Conservation (phyloP, 176 grass and related monocot genomes). For the Aegilops bicornis region DNA sequence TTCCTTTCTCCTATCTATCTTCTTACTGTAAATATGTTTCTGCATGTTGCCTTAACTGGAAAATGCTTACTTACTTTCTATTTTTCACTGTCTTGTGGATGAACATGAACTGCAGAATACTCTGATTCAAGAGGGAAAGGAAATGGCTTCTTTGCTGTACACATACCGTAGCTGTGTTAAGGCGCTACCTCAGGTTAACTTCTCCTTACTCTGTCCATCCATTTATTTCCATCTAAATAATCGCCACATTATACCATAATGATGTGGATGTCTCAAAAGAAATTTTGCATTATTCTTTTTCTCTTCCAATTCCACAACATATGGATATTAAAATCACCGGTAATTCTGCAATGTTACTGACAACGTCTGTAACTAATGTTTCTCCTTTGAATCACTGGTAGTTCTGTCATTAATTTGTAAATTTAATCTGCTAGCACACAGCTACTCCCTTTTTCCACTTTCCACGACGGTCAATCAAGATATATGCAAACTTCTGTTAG, state of each 20-base stretch:
- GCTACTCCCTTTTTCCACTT: slow-evolving; percentile 6
- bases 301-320: background rate
- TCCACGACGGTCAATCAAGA: slow-evolving; percentile 4
- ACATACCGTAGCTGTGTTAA: slow-evolving; percentile 99
- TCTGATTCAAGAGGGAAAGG: slow-evolving; percentile 94
- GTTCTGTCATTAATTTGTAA: slow-evolving; percentile 28
- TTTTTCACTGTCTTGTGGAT: slow-evolving; percentile 26
- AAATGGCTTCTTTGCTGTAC: slow-evolving; percentile 97
- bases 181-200: slow-evolving; percentile 92
- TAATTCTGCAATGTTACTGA: background rate
- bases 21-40: slow-evolving; percentile 17
- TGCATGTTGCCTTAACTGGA: slow-evolving; percentile 11
- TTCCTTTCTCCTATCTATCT: background rate
- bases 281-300: slow-evolving; percentile 12
- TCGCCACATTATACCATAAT: slow-evolving; percentile 7
- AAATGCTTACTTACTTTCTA: slow-evolving; percentile 14
- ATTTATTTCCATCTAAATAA: slow-evolving; percentile 19
- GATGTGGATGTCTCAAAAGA: background rate
- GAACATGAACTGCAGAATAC: slow-evolving; percentile 61
- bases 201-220: slow-evolving; percentile 33
- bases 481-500: background rate
- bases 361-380: background rate
- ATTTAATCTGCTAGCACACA: slow-evolving; percentile 2
- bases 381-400: background rate
- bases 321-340: background rate